These are phyloP conservation scores for Jimgerdemannia flammicorona DNA, from an alignment of 192 early-diverging fungal genomes.

Conservation along the genomic window DNA sequence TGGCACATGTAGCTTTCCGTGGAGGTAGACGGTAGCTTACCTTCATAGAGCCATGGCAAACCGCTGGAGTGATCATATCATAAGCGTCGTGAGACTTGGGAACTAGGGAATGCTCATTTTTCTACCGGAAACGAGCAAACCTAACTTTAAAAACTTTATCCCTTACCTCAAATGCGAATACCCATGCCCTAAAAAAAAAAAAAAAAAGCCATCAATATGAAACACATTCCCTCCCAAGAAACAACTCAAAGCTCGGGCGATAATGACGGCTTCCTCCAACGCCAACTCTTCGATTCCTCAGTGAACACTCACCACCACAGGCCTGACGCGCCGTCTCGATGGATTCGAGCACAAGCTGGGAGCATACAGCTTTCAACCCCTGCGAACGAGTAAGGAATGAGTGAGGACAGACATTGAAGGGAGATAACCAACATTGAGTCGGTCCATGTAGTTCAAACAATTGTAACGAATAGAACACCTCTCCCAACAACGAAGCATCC, in stretches of 20 bases:
- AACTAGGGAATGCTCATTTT: too few relatives aligned
- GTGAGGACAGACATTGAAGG: too few relatives aligned
- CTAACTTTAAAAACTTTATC: neutral
- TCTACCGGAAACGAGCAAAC: too few relatives aligned
- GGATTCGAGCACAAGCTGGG: neutral
- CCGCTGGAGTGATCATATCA: neutral
- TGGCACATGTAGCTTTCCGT: too few relatives aligned
- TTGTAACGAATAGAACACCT: too few relatives aligned
- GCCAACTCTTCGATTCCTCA: too few relatives aligned
- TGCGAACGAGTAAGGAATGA: neutral
- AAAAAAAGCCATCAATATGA: neutral
- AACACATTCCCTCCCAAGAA: too few relatives aligned
- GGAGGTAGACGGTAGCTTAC: neutral
- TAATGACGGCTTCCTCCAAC: too few relatives aligned
- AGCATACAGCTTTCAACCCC: neutral
- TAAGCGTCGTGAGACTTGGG: too few relatives aligned
- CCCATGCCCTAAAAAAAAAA: neutral
- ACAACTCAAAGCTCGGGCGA: too few relatives aligned
- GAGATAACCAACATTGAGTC: too few relatives aligned
- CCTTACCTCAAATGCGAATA: neutral
- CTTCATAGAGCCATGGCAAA: neutral
- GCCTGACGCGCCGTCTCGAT: neutral
- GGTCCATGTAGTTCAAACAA: too few relatives aligned
- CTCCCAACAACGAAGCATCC: neutral
- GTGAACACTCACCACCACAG: neutral